phyloP scores from a whole-genome alignment of 2,329 filamentous ascomycete genomes.

The Colletotrichum liriopes region DNA sequence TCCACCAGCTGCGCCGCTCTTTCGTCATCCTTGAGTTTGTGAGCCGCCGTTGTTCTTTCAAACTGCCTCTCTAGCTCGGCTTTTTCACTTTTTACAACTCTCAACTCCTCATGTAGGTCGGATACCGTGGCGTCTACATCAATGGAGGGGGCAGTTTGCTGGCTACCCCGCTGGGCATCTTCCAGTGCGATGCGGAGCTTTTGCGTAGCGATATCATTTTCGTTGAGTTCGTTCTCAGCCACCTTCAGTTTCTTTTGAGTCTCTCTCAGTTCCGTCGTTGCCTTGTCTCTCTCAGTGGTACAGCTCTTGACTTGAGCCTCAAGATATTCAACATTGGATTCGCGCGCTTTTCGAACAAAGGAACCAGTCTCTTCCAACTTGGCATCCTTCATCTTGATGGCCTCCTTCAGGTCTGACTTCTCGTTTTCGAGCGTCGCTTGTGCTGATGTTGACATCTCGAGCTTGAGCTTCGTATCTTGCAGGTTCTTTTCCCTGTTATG shows the following conservation, averaged over 20 bases:
- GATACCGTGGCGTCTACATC: neutral
- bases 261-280: neutral
- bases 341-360: neutral
- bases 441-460: neutral
- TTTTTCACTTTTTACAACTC: neutral
- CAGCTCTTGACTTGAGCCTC: neutral
- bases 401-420: constrained; percentile 8
- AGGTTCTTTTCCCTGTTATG: neutral
- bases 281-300: neutral
- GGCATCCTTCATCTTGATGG: neutral
- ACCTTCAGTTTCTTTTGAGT: neutral
- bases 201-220: constrained; percentile 13
- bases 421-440: constrained; percentile 2
- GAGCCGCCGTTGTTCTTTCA: neutral
- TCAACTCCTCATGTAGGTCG: neutral
- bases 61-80: neutral
- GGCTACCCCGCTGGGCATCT: neutral
- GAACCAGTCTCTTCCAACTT: neutral
- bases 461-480: neutral
- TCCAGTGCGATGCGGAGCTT: neutral
- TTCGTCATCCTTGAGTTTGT: neutral
- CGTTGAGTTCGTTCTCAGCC: neutral
- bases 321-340: neutral
- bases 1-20: neutral
- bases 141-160: neutral